These are phyloP conservation scores for Hericium rajendrae DNA, from an alignment of 768 basidiomycete genomes.

Conservation along the genomic window DNA sequence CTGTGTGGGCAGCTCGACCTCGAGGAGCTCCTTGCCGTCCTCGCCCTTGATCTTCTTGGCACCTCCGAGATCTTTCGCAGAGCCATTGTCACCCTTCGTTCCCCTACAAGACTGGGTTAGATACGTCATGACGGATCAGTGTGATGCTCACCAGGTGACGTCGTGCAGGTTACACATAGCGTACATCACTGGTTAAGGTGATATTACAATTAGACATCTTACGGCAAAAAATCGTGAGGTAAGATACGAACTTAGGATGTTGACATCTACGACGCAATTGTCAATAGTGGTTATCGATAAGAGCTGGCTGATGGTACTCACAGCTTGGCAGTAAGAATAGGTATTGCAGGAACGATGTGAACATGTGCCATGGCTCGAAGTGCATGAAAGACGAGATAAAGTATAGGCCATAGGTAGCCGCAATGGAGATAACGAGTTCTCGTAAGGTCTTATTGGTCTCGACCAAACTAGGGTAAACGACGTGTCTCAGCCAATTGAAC, in stretches of 20 bases:
- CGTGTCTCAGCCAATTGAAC: not conserved
- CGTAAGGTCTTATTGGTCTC: slow-evolving; percentile 59
- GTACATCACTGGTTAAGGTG: slow-evolving; percentile 60
- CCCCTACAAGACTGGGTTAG: slow-evolving; percentile 38
- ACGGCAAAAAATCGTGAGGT: not conserved
- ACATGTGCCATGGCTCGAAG: slow-evolving; percentile 94
- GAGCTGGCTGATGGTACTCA: slow-evolving; percentile 16
- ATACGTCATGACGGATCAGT: not conserved
- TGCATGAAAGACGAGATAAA: slow-evolving; percentile 82
- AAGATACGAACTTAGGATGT: slow-evolving; percentile 56
- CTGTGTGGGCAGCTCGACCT: slow-evolving; percentile 74
- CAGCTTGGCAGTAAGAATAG: slow-evolving; percentile 80
- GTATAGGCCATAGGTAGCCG: slow-evolving; percentile 76
- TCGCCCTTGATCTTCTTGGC: slow-evolving; percentile 84
- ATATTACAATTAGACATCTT: not conserved
- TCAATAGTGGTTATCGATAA: not conserved
- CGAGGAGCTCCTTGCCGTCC: slow-evolving; percentile 79
- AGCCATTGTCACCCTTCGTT: slow-evolving; percentile 86
- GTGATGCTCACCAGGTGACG: slow-evolving; percentile 52
- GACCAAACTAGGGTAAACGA: slow-evolving; percentile 38
- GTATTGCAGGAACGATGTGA: slow-evolving; percentile 88
- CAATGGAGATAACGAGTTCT: slow-evolving; percentile 75
- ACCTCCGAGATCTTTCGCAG: slow-evolving; percentile 80
- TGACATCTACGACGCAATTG: slow-evolving; percentile 41
- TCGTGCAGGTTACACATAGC: slow-evolving; percentile 91